Evolutionary conservation across 129 eudicot species (phyloP).

Genomic region (Centrapalus pauciflorus): DNA sequence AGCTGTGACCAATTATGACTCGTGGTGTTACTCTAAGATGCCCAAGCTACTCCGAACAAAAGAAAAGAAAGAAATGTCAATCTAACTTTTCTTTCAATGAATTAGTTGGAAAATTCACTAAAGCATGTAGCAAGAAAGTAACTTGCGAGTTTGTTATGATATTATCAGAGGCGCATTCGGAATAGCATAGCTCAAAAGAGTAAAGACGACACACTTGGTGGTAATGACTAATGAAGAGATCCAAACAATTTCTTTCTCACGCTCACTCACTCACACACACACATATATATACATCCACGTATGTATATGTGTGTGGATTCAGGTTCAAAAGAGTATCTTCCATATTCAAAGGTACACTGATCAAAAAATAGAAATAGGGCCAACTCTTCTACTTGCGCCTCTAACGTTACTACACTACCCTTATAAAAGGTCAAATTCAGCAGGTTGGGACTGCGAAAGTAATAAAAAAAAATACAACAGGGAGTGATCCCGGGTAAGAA

Average conservation of each 20-base stretch:
- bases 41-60: constrained; percentile 60
- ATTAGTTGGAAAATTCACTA: background rate
- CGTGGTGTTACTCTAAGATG: constrained; percentile 79
- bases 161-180: background rate
- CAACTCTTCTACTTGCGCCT: background rate
- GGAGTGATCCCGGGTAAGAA: too few species aligned
- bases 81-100: background rate
- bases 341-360: too few species aligned
- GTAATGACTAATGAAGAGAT: too few species aligned
- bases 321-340: too few species aligned
- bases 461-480: too few species aligned
- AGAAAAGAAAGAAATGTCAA: constrained; percentile 2
- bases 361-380: background rate
- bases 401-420: background rate
- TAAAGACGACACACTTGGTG: background rate
- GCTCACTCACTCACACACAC: too few species aligned
- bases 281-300: background rate
- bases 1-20: constrained; percentile 94
- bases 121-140: background rate
- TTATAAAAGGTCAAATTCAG: background rate
- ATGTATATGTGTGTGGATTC: too few species aligned
- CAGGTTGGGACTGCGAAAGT: too few species aligned
- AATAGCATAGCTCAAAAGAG: background rate
- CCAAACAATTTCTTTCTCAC: too few species aligned
- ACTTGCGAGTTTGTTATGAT: background rate